Conservation (phyloP, 148 eudicot species). For the Hydrangea macrophylla region DNA sequence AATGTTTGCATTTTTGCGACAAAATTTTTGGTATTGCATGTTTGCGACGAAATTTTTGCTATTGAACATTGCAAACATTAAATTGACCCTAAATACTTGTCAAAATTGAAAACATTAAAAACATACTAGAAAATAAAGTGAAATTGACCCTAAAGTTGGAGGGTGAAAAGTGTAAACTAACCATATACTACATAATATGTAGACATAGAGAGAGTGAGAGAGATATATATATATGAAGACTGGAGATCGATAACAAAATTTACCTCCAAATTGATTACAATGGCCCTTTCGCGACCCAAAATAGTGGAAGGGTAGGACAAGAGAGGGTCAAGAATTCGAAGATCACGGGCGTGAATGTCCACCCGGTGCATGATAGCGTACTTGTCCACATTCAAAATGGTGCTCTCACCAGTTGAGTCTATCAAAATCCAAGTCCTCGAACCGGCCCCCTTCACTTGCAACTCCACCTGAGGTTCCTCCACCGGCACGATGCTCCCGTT, state of each 20-base stretch:
- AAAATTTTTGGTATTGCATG: no score
- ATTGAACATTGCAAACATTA: no score
- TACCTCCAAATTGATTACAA: constrained; percentile 82
- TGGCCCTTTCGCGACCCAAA: constrained; percentile 77
- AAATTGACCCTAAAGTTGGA: no score
- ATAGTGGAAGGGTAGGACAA: constrained; percentile 80
- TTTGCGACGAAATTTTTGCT: no score
- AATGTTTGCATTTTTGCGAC: no score
- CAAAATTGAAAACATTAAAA: no score
- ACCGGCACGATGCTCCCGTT: constrained; percentile 40
- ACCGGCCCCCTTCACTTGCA: constrained; percentile 34
- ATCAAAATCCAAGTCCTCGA: constrained; percentile 55
- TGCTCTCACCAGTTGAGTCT: constrained; percentile 41
- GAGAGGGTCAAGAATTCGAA: constrained; percentile 76
- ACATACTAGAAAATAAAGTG: no score
- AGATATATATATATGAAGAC: background rate
- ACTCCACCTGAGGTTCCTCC: constrained; percentile 22
- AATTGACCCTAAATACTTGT: no score
- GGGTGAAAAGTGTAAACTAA: no score
- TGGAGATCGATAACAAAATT: background rate
- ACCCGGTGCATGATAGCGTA: constrained; percentile 78
- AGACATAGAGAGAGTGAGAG: background rate
- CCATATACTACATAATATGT: no score
- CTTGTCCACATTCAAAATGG: constrained; percentile 65
- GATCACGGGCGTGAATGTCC: constrained; percentile 87